Conservation (phyloP, 31 red algal species). For the Porphyra umbilicalis region DNA sequence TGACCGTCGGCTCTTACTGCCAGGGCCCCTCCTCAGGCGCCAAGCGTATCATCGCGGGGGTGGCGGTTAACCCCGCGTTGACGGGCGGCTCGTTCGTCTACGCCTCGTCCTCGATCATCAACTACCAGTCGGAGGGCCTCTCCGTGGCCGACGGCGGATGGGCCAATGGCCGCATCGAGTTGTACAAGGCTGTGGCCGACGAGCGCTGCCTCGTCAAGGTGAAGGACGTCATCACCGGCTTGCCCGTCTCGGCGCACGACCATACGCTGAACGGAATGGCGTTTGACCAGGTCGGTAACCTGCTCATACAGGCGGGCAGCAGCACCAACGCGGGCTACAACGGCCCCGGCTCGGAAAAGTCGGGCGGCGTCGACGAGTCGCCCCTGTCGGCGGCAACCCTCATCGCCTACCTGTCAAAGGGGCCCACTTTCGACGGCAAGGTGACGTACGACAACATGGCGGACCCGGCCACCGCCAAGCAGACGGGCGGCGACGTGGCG, state of each 20-base stretch:
- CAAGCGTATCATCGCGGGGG: slow-evolving; percentile 27
- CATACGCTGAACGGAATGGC: slow-evolving; percentile 35
- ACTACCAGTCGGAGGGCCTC: slow-evolving; percentile 16
- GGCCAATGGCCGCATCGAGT: slow-evolving; percentile 50
- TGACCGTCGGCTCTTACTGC: slow-evolving; percentile 24
- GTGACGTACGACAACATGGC: slow-evolving; percentile 19
- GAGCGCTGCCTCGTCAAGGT: slow-evolving; percentile 22
- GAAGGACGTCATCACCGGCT: slow-evolving; percentile 28
- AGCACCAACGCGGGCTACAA: slow-evolving; percentile 47
- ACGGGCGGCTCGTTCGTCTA: slow-evolving; percentile 8
- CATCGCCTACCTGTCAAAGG: slow-evolving; percentile 6
- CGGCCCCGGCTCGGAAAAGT: slow-evolving; percentile 2
- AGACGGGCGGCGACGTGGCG: slow-evolving; percentile 20
- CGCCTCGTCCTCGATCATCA: slow-evolving; percentile 30
- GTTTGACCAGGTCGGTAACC: slow-evolving; percentile 14
- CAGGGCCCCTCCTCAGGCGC: slow-evolving; percentile 22
- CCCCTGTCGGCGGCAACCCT: slow-evolving; percentile 36
- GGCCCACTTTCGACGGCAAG: slow-evolving; percentile 31
- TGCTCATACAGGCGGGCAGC: slow-evolving; percentile 24
- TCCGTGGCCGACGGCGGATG: slow-evolving; percentile 2
- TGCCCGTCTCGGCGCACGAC: slow-evolving; percentile 43
- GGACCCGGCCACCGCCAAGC: slow-evolving; percentile 26
- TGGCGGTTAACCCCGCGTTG: slow-evolving; percentile 33
- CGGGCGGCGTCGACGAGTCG: slow-evolving; percentile 36
- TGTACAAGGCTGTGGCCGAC: slow-evolving; percentile 1